Percentiles rank a stretch among this genome's conserved stretches.
phyloP scores from a whole-genome alignment of 176 grass and related monocot species.

The Tuctoria greenei region DNA sequence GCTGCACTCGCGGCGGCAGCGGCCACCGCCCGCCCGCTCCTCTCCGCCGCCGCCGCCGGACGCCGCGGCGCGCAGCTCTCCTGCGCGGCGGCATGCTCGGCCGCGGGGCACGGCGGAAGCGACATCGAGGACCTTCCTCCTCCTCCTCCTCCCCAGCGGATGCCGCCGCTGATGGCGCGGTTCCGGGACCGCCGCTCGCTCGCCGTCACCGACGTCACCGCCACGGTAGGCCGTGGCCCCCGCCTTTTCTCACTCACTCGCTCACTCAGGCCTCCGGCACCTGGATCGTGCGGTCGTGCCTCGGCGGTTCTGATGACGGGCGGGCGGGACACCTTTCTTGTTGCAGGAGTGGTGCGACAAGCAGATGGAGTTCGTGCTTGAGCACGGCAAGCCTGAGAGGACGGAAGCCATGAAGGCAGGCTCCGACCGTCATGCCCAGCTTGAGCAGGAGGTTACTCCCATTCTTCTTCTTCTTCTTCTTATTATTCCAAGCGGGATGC shows the following conservation, averaged over 20 bases:
- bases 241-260: background rate
- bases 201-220: constrained; percentile 73
- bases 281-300: background rate
- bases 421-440: constrained; percentile 75
- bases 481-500: background rate
- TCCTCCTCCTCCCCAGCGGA: too few relatives aligned
- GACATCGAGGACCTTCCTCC: constrained; percentile 71
- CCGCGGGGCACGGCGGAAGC: constrained; percentile 2
- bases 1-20: constrained; percentile 69
- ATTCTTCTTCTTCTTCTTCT: constrained; percentile 19
- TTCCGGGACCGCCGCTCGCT: constrained; percentile 59
- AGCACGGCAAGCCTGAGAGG: constrained; percentile 56
- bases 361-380: constrained; percentile 80
- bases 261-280: background rate
- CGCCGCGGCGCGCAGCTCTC: constrained; percentile 35
- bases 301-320: background rate
- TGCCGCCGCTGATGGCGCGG: constrained; percentile 45
- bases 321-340: constrained; percentile 3
- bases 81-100: constrained; percentile 29
- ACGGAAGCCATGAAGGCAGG: constrained; percentile 83
- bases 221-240: constrained; percentile 49
- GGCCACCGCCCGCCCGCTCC: constrained; percentile 28
- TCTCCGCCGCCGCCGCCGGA: constrained; percentile 32
- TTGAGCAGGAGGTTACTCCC: constrained; percentile 70
- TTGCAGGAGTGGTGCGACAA: constrained; percentile 92